Base-by-base conservation (phyloP, 2,329 filamentous ascomycete genomes). In the Chalaropsis thielavioides region DNA sequence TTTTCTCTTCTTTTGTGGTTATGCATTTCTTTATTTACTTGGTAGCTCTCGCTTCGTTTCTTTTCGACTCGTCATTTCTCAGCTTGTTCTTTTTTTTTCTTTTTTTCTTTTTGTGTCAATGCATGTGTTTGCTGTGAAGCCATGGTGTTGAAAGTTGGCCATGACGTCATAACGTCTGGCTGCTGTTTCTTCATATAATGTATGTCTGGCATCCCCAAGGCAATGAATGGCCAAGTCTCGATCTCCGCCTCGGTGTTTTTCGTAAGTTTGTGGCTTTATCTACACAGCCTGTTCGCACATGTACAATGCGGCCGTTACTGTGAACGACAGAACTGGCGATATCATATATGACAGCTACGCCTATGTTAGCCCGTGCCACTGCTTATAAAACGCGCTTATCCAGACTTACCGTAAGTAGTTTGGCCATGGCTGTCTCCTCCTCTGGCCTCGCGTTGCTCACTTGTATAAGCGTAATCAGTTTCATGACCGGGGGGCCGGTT, bases 401-500 rank as follows among this genome's bases (percentile, higher is more conserved):
- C 2, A 27, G 22, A 73, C 74, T 69, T 49, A 77, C 76, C 3
- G 75, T 76, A 17, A 80, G 70, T 4, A 80, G 69, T 68, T 77
- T 78, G 1, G 75, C 72, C 66, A 79, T 77, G 62, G 72, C 72
- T n/a, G 74, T 72, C 69, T 78, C 76, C 10, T 76, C 74, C 22
- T 74, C 72, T 38, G 74, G 72, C 1, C 72, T 72, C 0, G 72
- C 74, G 44, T 75, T 72, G 67, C 74, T 76, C 1, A 79, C 75
- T 61, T 80, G 75, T 3, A 78, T 73, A 66, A 80, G 71, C 0
- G 76, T 76, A 31, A 78, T 75, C 4, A 80, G 68, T 69, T 79
- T 79, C 74, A 78, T 78, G 1, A 78, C 78, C 2, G 76, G 74
- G 3, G 77, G 78, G 0, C 78, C 78, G 6, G 74, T 75, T 0